Conservation (phyloP, 108 stramenopile genomes). For the Ochromonas danica region DNA sequence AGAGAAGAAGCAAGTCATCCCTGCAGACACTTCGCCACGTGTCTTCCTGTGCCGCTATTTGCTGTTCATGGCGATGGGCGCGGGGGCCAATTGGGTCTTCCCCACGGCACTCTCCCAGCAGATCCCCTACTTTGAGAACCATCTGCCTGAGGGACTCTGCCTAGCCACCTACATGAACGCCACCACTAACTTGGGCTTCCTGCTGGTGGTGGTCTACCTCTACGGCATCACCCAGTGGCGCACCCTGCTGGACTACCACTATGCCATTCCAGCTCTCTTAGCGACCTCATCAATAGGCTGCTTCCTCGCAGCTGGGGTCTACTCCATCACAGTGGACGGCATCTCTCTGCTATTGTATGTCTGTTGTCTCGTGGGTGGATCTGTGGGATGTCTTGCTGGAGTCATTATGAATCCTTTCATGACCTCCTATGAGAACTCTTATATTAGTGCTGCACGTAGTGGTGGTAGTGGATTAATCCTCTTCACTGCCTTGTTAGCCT, state of each 20-base stretch:
- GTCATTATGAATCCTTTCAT: conserved; percentile 30
- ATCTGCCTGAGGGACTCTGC: neutral
- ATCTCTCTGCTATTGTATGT: neutral
- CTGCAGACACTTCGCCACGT: no score
- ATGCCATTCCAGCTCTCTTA: neutral
- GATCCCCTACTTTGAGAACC: neutral
- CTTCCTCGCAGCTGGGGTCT: neutral
- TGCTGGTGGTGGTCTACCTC: neutral
- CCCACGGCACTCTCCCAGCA: neutral
- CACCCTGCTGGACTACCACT: neutral
- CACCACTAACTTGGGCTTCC: neutral
- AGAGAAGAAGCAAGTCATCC: no score
- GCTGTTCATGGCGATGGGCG: conserved; percentile 14
- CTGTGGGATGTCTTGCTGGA: neutral
- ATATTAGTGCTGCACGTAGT: conserved; percentile 1
- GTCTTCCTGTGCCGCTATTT: no score
- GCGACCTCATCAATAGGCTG: neutral
- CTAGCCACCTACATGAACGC: neutral
- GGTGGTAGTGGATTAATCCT: conserved; percentile 11
- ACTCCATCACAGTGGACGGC: neutral
- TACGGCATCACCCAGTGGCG: neutral
- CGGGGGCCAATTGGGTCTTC: conserved; percentile 16
- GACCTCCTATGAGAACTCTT: neutral
- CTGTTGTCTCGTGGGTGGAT: neutral
- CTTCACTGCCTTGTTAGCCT: neutral